Evolutionary conservation across 148 eudicot genomes (phyloP), one percentile per base, ranked within the genome.

Genomic region (Rhododendron williamsianum): DNA sequence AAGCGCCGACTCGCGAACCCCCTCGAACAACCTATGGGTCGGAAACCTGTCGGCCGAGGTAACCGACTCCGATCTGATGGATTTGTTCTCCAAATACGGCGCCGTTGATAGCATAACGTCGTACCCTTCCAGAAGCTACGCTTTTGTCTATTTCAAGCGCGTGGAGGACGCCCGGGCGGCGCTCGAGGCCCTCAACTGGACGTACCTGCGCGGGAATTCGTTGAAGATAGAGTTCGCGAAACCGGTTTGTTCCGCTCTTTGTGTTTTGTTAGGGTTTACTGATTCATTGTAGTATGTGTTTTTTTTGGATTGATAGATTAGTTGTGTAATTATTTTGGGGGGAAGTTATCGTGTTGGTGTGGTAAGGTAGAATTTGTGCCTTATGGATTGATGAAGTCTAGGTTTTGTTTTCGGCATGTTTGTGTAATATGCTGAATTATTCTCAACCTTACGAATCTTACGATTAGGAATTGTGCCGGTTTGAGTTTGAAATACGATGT

Each of bases 161-260:
- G 80, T 87, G 0, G 93, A 94, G 9, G 92, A 89, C 45, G 98
- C 99, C 2, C 85, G 80, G 56, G 54, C 89, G 4, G 99, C 99
- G 1, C 90, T 87, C 56, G 80, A 87, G 0, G 86, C 90, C 19
- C 94, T 96, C 18, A 93, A 90, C n/a, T 97, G 98, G 19, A 86
- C 84, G 82, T 9, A 83, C 56, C 48, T 96, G 63, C 92, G 85
- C 58, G 95, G 95, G 4, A 88, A 80, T 69, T 67, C 92, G 0
- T 54, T 96, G 76, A 94, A 89, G 87, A 96, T 96, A 82, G 94
- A 96, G 86, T 96, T 96, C 88, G 96, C 98, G 30, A 95, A 90
- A 90, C 65, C 65, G 95, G 99, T 96, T 90, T 88, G 95, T 93
- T 85, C 87, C 82, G 49, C 65, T 86, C 92, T 83, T 72, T 54